Evolutionary conservation across 176 grass and related monocot species (phyloP).

Genomic region (Canna indica): DNA sequence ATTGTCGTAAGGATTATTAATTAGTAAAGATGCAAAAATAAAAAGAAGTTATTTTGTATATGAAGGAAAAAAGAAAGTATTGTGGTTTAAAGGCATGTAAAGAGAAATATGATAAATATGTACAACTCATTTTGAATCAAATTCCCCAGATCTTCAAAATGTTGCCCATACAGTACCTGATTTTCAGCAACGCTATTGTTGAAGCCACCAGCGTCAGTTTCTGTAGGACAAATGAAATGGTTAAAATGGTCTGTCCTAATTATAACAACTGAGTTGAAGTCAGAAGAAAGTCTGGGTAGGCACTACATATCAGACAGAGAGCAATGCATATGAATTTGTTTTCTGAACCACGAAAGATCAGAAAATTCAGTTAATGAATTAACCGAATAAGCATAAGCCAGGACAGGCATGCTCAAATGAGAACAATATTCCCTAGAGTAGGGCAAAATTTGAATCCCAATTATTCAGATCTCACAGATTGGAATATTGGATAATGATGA

Average conservation of each 20-base stretch:
- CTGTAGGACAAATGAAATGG: constrained; percentile 21
- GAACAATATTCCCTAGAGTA: neutral
- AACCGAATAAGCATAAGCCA: neutral
- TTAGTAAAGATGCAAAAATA: too few species aligned
- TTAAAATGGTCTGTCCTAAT: neutral
- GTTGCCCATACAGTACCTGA: constrained; percentile 33
- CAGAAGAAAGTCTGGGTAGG: neutral
- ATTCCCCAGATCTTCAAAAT: neutral
- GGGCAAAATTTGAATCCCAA: neutral
- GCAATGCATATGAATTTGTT: neutral
- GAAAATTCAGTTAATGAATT: neutral
- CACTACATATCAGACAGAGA: neutral
- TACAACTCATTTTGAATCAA: neutral
- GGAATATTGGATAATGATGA: too few species aligned
- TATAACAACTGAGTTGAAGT: neutral
- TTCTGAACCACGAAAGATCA: neutral
- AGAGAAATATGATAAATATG: neutral
- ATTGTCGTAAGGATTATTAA: too few species aligned
- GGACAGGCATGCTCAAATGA: neutral
- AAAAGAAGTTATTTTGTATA: neutral
- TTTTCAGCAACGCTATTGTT: constrained; percentile 93
- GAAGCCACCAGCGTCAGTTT: constrained; percentile 75
- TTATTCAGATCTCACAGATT: neutral
- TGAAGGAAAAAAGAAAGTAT: neutral
- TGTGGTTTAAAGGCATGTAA: neutral